Base-by-base conservation (phyloP, 1,284 basidiomycete species). In the Phellopilus nigrolimitatus region DNA sequence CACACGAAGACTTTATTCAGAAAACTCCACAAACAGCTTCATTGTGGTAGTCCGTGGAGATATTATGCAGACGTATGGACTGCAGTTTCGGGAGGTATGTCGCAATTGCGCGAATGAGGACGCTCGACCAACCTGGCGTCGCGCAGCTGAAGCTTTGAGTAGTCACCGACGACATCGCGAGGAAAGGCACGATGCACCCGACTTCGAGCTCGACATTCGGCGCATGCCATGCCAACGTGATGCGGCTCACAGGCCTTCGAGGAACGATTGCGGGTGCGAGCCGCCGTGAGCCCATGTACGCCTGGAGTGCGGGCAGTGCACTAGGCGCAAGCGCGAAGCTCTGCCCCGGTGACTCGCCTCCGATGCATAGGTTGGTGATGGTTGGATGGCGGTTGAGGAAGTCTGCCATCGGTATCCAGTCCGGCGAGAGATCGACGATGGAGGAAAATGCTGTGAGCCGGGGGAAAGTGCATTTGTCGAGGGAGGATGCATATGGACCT, bases 221-320 rank as follows among this genome's bases (percentile, higher is more conserved):
- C 5, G 54, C 44, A 17, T 56, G 49, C 54, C 54, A 56, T 10
- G 54, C 54, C 22, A 56, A 47, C 21, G 54, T 52, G 15, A 53
- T 44, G 24, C 47, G 45, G n/a, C 25, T 34, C 30, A 56, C 54
- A 34, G 54, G 54, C 3, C 54, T 50, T 15, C 45, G 34, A 9
- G 54, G 50, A 25, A 56, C 46, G 24, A 56, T 38, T 7, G 37
- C 39, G 19, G 54, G 33, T 17, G 45, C 54, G 10, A 56, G 47
- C 8, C 49, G 44, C 8, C 54, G 44, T 8, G 54, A 56, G 7
- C 54, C 54, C 49, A 53, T 56, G 21, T 50, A 56, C 15, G 50
- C 41, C 1, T 28, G 22, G 3, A 56, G 39, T 15, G 51, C 44
- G 24, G 54, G 54, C 15, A 56, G 43, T 25, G 54, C 45, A 10